phyloP scores from a whole-genome alignment of 2,329 filamentous ascomycete genomes.

The Fusarium papillatum region DNA sequence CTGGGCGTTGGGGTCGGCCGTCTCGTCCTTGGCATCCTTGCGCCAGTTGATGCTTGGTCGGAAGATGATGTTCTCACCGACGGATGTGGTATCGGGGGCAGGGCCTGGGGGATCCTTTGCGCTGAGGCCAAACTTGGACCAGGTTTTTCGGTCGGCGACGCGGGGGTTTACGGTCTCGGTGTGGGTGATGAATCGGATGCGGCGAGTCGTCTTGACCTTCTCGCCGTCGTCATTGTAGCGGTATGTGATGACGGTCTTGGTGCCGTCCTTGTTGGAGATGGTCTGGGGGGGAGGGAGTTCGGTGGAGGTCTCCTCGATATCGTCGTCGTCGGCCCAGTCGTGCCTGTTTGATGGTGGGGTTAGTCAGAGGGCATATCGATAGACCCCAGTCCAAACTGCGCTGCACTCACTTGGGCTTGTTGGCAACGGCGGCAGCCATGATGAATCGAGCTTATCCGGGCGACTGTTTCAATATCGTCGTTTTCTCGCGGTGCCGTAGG shows the following conservation, averaged over 20 bases:
- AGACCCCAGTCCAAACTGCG: constrained; percentile 22
- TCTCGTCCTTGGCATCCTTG: constrained; percentile 86
- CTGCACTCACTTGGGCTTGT: constrained; percentile 56
- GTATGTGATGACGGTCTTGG: constrained; percentile 94
- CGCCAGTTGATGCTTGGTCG: constrained; percentile 94
- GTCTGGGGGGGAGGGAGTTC: constrained; percentile 89
- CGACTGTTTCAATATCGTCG: constrained; percentile 25
- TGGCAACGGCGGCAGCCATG: constrained; percentile 55
- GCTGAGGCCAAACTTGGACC: constrained; percentile 93
- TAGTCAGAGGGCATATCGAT: constrained; percentile 45
- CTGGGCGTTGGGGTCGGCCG: constrained; percentile 79
- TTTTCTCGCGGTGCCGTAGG: constrained; percentile 31
- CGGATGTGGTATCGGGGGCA: constrained; percentile 88
- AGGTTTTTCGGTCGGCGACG: constrained; percentile 93
- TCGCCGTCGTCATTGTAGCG: constrained; percentile 92
- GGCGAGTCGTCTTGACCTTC: constrained; percentile 97
- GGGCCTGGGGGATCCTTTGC: constrained; percentile 89
- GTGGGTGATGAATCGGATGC: constrained; percentile 92
- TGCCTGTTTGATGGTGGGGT: constrained; percentile 61
- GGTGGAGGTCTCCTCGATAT: constrained; percentile 79
- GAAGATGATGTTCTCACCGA: constrained; percentile 99
- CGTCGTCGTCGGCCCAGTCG: constrained; percentile 98
- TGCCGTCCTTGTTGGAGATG: constrained; percentile 98
- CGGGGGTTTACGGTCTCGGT: constrained; percentile 96
- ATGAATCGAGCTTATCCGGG: constrained; percentile 42